Conservation (phyloP, 495 filamentous ascomycete genomes). For the Annulohypoxylon stygium region DNA sequence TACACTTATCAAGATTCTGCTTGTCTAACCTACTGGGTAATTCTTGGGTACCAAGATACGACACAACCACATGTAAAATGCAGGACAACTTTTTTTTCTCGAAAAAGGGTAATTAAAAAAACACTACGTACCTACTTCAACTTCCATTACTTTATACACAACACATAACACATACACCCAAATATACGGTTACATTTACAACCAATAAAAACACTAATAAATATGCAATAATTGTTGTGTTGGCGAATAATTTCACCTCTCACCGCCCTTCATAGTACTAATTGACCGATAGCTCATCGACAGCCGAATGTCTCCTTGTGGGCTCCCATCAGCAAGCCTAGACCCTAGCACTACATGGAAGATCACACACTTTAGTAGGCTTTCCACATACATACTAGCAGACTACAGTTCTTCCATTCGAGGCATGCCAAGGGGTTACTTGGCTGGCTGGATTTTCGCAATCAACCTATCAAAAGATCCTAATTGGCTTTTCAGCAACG, state of each 20-base stretch:
- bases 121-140: too few relatives aligned
- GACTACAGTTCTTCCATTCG: not conserved
- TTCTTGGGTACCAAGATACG: not conserved
- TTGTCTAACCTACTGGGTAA: not conserved
- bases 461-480: conserved; percentile 17
- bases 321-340: conserved; percentile 20
- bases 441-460: conserved; percentile 26
- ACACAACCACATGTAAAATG: not conserved
- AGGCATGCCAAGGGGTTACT: conserved; percentile 4
- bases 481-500: conserved; percentile 6
- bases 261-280: conserved; percentile 29
- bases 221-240: not conserved
- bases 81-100: not conserved
- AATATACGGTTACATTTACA: not conserved
- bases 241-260: conserved; percentile 6
- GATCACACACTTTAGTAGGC: conserved; percentile 22
- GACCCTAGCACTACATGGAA: conserved; percentile 30
- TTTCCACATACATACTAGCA: not conserved
- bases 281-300: not conserved
- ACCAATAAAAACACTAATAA: not conserved
- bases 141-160: too few relatives aligned
- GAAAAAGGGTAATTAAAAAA: too few relatives aligned
- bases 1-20: not conserved
- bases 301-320: conserved; percentile 13
- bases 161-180: not conserved